Base-by-base conservation (phyloP, 2,329 filamentous ascomycete genomes). In the Neoscytalidium dimidiatum region DNA sequence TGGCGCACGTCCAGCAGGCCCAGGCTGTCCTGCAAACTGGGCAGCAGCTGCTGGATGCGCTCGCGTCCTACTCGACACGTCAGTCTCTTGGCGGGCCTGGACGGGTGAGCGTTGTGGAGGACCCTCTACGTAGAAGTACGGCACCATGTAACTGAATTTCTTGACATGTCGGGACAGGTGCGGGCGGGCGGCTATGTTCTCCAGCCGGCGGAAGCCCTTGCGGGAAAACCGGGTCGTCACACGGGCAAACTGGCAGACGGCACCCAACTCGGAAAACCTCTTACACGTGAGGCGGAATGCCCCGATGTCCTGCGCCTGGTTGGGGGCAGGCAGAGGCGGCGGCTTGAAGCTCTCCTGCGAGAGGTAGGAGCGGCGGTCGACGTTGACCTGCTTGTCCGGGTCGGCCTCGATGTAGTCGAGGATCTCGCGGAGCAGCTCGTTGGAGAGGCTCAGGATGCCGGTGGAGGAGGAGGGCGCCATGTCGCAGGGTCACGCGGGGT, bases 121-220 rank as follows among this genome's bases (percentile, higher is more conserved):
- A 85, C 84, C 83, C 77, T 83, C 78, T 66, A 80, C 79, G 73
- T 86, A 86, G 71, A 87, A 86, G 70, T 83, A 85, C 4, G 84
- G 84, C 64, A 87, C 83, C 74, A 87, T 81, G 72, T 87, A 87
- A 67, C 83, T 85, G 73, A 87, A 86, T 70, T 86, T 86, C 71
- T 83, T 85, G 66, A 87, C 85, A 71, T 85, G 80, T 62, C 77
- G 74, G 17, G 84, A 82, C 21, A 87, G 77, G 72, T 84, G 80
- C 19, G 77, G 76, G 68, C 82, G 80, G 56, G 76, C 75, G 33
- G 83, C 80, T 65, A 87, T 80, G 43, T 78, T 77, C 62, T 83
- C 79, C 52, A 87, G 72, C 38, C 80, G 79, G 57, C 77, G 72
- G 60, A 87, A 80, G 31, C 83, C 84, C 64, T 78, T 78, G 48